Evolutionary conservation across 2,329 filamentous ascomycete genomes (phyloP).

Genomic region (Trichoderma breve): DNA sequence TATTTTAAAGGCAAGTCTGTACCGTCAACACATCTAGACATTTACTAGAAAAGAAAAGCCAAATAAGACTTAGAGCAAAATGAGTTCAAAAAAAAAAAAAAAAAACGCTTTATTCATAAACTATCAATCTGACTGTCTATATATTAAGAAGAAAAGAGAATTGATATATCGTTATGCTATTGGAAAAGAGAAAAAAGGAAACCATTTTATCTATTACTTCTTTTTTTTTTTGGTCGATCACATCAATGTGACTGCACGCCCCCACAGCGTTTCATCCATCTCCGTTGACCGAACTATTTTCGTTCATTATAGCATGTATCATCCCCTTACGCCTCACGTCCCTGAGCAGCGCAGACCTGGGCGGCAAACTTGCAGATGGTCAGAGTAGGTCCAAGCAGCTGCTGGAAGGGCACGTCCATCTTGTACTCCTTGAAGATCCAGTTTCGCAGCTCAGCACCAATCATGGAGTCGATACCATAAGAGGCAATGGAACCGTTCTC

Average conservation of each 20-base stretch:
- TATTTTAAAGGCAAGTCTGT: neutral
- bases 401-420: slow-evolving; percentile 40
- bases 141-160: neutral
- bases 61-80: neutral
- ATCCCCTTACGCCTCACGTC: neutral
- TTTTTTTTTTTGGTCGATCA: neutral
- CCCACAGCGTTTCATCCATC: neutral
- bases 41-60: too few relatives aligned
- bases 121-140: neutral
- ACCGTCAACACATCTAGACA: too few relatives aligned
- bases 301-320: neutral
- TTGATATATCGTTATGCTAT: neutral
- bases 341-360: slow-evolving; percentile 2
- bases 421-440: slow-evolving; percentile 38
- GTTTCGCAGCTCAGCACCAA: slow-evolving; percentile 37
- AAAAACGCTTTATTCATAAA: neutral
- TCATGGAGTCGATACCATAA: slow-evolving; percentile 39
- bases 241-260: neutral
- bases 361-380: slow-evolving; percentile 26
- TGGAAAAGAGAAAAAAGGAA: neutral
- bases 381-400: slow-evolving; percentile 35
- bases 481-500: slow-evolving; percentile 25
- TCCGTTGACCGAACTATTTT: neutral
- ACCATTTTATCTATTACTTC: neutral
- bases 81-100: neutral